Evolutionary conservation across 345 rosid species (phyloP), one percentile per base, ranked within the genome.

Genomic region (Gossypium stocksii): DNA sequence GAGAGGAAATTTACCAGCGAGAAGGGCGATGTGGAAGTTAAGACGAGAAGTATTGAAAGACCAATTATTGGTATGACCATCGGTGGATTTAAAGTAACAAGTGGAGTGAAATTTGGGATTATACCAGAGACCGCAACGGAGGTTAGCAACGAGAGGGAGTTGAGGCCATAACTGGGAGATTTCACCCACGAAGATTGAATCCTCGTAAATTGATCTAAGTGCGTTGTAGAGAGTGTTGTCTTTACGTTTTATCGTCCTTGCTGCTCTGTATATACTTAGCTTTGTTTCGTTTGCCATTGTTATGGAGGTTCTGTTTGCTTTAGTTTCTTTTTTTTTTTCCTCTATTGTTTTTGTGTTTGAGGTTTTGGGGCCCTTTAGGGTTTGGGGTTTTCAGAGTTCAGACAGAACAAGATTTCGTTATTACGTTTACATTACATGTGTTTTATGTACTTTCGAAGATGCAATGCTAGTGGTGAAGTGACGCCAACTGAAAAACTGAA

Each of bases 121-220:
- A 86, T 94, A 94, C 98, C 98, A 94, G 76, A 92, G 92, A 57
- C 98, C 98, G 78, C 98, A 94, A 2, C 98, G 98, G 59, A 94
- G 92, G 69, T 94, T 94, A 6, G 97, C 92, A 3, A 94, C 66
- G 58, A 90, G 86, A 76, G 93, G 97, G 51, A 94, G 92, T 17
- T 86, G 83, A 0, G 97, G 92, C 98, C 98, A 94, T 16, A 94
- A 74, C 86, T 86, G 91, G 1, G 89, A 77, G 76, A 94, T 92
- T 85, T 94, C 98, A 5, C 84, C 82, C n/a, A 94, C 89, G 62
- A 94, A 94, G 74, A 83, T 75, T 2, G 98, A 92, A 77, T 94
- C 98, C 76, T 90, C 92, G 88, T 88, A 85, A 34, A 92, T 88
- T 1, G 98, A 92, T 70, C 87, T 76, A 20, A 94, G 83, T 51